Evolutionary conservation across 345 rosid species (phyloP).

Genomic region (Durio zibethinus): DNA sequence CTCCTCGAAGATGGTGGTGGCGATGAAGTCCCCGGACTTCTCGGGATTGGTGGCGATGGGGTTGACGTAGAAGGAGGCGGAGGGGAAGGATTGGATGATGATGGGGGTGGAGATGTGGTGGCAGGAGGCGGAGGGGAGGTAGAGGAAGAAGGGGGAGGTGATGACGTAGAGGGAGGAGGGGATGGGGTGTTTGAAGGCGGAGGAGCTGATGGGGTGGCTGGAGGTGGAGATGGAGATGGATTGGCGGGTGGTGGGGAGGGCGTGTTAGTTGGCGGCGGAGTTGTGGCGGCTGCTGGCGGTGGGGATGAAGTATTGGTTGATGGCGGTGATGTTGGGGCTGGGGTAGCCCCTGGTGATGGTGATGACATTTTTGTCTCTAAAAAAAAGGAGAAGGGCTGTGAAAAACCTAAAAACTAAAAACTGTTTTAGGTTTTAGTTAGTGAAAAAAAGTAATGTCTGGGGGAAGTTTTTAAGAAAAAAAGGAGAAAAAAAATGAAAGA

Average conservation of each 20-base stretch:
- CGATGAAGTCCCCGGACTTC: constrained; percentile 23
- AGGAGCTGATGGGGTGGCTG: constrained; percentile 29
- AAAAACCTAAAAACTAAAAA: neutral
- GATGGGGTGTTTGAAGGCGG: constrained; percentile 38
- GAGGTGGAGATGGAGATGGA: constrained; percentile 36
- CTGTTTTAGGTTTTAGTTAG: neutral
- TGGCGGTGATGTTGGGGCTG: constrained; percentile 30
- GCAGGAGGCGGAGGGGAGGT: constrained; percentile 46
- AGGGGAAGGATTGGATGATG: constrained; percentile 25
- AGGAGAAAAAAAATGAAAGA: neutral
- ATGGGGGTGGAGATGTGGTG: constrained; percentile 27
- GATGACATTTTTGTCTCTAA: constrained; percentile 42
- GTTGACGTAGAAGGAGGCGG: constrained; percentile 47
- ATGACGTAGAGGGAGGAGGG: constrained; percentile 30
- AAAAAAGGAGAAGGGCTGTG: neutral
- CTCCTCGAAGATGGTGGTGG: constrained; percentile 29
- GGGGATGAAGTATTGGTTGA: constrained; percentile 30
- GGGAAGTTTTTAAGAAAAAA: neutral
- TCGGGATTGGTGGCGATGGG: constrained; percentile 34
- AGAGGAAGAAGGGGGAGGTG: constrained; percentile 29
- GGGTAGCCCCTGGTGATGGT: constrained; percentile 37
- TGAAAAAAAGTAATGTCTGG: neutral
- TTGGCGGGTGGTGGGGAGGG: constrained; percentile 18
- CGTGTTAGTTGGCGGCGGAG: constrained; percentile 22
- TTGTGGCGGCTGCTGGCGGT: constrained; percentile 23